Evolutionary conservation across 768 basidiomycete genomes (phyloP), one percentile per base, ranked within the genome.

Genomic region (Cubamyces lactineus): DNA sequence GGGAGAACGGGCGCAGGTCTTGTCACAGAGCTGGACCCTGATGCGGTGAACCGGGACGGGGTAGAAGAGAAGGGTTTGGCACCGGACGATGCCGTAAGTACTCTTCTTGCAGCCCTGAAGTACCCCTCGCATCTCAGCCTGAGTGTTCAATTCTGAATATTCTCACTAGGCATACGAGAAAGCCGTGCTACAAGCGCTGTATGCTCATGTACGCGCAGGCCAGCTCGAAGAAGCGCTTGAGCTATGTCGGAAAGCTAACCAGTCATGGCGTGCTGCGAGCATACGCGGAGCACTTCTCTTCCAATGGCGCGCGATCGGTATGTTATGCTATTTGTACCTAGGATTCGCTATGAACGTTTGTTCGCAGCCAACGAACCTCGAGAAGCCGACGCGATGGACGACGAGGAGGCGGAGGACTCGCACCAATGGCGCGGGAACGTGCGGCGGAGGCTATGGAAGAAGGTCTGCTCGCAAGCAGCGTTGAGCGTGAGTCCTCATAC

Each of bases 221-320:
- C 78, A 87, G 61, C 73, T 96, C 28, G 91, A 91, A 12, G 88
- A 92, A 12, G 96, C 95, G 0, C 79, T 95, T 4, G 88, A 92
- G 38, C 75, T 94, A 17, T 95, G 93, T 70, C 78, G 87, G 65
- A 86, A 85, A 67, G 89, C 90, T 0, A 88, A 94, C 64, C 92
- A 96, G 65, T 90, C 93, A 0, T 98, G 96, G 96, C 82, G 94
- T 23, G 93, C 94, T 2, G 94, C 95, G 1, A 91, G 87, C 57
- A 84, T 98, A 45, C 86, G 91, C 6, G 96, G 96, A 1, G 89
- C 92, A 1, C 73, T 86, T 28, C 72, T 94, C 19, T 96, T 93
- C 69, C 79, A 82, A 34, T 95, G 93, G 89, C 79, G 79, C 47
- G 82, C 84, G 0, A 81, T 95, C 2, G 84, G 91, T 91, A 66